A percentile compares a stretch with the other conserved stretches of the same genome.
These are phyloP conservation scores for Cercospora beticola DNA, from an alignment of 2,329 filamentous ascomycete species.

Conservation along the genomic window DNA sequence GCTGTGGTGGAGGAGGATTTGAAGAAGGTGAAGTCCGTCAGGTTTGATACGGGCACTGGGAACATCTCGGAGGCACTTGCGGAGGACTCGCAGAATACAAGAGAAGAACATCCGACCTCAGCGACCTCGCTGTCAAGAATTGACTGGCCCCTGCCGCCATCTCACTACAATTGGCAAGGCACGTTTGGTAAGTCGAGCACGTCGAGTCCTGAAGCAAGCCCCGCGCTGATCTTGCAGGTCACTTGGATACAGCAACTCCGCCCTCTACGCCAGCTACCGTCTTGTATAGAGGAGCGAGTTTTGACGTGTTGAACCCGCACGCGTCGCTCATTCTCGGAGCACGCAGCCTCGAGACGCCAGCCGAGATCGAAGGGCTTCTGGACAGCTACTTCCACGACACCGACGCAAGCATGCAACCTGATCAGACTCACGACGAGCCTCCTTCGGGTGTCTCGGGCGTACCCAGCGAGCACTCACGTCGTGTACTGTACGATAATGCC, in stretches of 20 bases:
- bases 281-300: slow-evolving; percentile 36
- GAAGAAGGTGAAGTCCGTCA: slow-evolving; percentile 14
- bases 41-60: neutral
- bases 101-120: slow-evolving; percentile 19
- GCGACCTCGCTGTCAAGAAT: slow-evolving; percentile 32
- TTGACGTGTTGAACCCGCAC: slow-evolving; percentile 40
- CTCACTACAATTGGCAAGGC: slow-evolving; percentile 29
- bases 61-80: slow-evolving; percentile 1
- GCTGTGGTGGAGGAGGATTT: neutral
- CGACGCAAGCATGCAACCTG: slow-evolving; percentile 17
- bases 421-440: slow-evolving; percentile 20
- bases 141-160: slow-evolving; percentile 34
- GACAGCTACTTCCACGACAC: slow-evolving; percentile 35
- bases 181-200: slow-evolving; percentile 30
- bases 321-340: slow-evolving; percentile 34
- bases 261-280: slow-evolving; percentile 32
- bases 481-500: slow-evolving; percentile 31
- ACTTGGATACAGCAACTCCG: slow-evolving; percentile 22
- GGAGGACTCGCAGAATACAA: neutral
- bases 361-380: slow-evolving; percentile 36
- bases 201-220: neutral
- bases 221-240: slow-evolving; percentile 25
- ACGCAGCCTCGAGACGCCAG: slow-evolving; percentile 35
- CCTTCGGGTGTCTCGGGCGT: slow-evolving; percentile 20
- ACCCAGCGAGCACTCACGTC: slow-evolving; percentile 23